Conservation (phyloP, 306 rosid species). For the Acacia confusa region DNA sequence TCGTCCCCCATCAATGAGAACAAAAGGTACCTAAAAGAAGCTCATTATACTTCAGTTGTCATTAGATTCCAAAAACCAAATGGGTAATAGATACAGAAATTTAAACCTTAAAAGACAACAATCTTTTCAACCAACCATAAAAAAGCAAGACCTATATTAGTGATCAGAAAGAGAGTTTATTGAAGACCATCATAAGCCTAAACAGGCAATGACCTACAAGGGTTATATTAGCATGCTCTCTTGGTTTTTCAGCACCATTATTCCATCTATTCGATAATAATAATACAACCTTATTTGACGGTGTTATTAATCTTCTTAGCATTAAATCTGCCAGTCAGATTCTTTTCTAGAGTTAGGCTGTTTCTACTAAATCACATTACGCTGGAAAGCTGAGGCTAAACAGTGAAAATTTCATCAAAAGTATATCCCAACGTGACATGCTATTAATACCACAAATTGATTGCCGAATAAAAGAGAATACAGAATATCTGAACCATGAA, state of each 20-base stretch:
- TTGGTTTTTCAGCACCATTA: neutral
- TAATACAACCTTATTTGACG: neutral
- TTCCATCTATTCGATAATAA: neutral
- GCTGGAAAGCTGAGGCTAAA: neutral
- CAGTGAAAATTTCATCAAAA: slow-evolving; percentile 9
- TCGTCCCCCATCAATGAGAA: slow-evolving; percentile 61
- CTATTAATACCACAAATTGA: neutral
- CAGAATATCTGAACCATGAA: slow-evolving; percentile 3
- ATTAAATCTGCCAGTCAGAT: neutral
- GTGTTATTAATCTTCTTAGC: neutral
- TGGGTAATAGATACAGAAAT: neutral
- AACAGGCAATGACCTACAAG: slow-evolving; percentile 8
- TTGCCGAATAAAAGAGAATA: neutral
- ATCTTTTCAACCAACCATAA: slow-evolving; percentile 26
- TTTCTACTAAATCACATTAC: slow-evolving; percentile 3
- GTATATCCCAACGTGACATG: neutral
- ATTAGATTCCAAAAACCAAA: slow-evolving; percentile 6
- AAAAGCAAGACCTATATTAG: neutral
- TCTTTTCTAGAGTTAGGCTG: neutral
- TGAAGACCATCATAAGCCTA: neutral
- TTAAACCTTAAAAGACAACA: neutral
- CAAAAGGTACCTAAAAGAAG: slow-evolving; percentile 72
- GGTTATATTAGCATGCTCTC: neutral
- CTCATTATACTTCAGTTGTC: neutral
- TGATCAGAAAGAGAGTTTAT: neutral